These are phyloP conservation scores for Verticillium albo-atrum DNA, from an alignment of 2,329 filamentous ascomycete genomes.

Conservation along the genomic window DNA sequence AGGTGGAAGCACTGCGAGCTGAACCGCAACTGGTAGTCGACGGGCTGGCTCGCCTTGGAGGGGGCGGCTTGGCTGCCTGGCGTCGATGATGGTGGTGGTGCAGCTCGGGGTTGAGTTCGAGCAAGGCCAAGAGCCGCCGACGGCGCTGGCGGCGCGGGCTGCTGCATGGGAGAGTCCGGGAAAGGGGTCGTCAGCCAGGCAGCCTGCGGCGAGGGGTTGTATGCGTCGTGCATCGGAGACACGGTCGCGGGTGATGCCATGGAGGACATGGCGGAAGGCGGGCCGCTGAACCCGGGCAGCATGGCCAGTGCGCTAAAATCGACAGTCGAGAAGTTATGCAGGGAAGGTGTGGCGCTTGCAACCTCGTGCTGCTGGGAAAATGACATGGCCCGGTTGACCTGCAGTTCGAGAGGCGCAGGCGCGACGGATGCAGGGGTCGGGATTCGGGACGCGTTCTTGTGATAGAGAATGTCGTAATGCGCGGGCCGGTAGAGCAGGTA, in stretches of 20 bases:
- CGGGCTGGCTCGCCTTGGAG: conserved; percentile 7
- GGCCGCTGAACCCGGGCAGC: conserved; percentile 38
- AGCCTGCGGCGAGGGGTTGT: conserved; percentile 25
- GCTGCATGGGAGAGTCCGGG: conserved; percentile 21
- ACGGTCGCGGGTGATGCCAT: conserved; percentile 24
- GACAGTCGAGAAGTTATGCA: conserved; percentile 36
- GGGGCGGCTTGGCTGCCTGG: neutral
- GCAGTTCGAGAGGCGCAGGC: conserved; percentile 32
- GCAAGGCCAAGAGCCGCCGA: conserved; percentile 18
- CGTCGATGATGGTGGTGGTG: conserved; percentile 1
- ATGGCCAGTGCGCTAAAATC: conserved; percentile 40
- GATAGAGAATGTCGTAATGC: conserved; percentile 92
- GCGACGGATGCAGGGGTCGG: conserved; percentile 12
- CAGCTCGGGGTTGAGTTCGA: conserved; percentile 4
- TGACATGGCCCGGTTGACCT: conserved; percentile 48
- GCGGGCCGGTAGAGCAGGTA: conserved; percentile 65
- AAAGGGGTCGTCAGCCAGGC: conserved; percentile 32
- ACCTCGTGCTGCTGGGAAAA: conserved; percentile 43
- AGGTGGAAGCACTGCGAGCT: conserved; percentile 49
- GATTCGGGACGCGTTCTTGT: conserved; percentile 31
- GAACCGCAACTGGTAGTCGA: conserved; percentile 40
- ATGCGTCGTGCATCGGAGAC: conserved; percentile 18
- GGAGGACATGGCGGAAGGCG: conserved; percentile 22
- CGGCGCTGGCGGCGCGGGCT: conserved; percentile 23
- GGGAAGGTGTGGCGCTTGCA: conserved; percentile 28